These are phyloP conservation scores for Phytophthora sansomeana DNA, from an alignment of 352 stramenopile species.

Conservation along the genomic window DNA sequence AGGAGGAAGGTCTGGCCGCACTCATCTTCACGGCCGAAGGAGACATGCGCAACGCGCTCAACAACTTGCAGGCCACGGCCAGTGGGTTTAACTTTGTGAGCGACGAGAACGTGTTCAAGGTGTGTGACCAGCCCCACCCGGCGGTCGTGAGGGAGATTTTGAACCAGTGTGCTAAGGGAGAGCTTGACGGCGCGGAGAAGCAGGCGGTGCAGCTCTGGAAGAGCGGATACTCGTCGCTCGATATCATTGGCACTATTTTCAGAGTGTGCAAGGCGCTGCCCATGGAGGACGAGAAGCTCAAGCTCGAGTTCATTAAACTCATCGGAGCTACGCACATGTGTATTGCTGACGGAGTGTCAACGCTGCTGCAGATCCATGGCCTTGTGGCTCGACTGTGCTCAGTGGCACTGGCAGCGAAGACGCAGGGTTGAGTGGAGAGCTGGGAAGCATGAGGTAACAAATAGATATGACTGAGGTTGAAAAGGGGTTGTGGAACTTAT, in stretches of 20 bases:
- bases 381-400: slow-evolving; percentile 86
- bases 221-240: slow-evolving; percentile 94
- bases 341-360: slow-evolving; percentile 94
- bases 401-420: slow-evolving; percentile 43
- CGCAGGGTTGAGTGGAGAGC: slow-evolving; percentile 13
- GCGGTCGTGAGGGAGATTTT: slow-evolving; percentile 77
- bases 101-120: slow-evolving; percentile 96
- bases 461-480: slow-evolving; percentile 32
- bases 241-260: slow-evolving; percentile 99
- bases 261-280: slow-evolving; percentile 93
- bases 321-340: slow-evolving; percentile 94
- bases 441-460: slow-evolving; percentile 23
- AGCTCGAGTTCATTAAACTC: slow-evolving; percentile 93
- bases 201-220: slow-evolving; percentile 78
- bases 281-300: slow-evolving; percentile 83
- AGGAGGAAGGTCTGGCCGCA: slow-evolving; percentile 94
- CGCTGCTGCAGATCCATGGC: slow-evolving; percentile 95
- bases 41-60: slow-evolving; percentile 99
- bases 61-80: slow-evolving; percentile 98
- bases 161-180: slow-evolving; percentile 69
- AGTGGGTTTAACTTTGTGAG: slow-evolving; percentile 96
- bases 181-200: slow-evolving; percentile 89
- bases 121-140: slow-evolving; percentile 97
- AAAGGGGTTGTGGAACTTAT: slow-evolving; percentile 29
- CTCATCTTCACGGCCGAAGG: slow-evolving; percentile 99